Evolutionary conservation across 2,329 filamentous ascomycete species (phyloP).

Genomic region (Botrytis tulipae): DNA sequence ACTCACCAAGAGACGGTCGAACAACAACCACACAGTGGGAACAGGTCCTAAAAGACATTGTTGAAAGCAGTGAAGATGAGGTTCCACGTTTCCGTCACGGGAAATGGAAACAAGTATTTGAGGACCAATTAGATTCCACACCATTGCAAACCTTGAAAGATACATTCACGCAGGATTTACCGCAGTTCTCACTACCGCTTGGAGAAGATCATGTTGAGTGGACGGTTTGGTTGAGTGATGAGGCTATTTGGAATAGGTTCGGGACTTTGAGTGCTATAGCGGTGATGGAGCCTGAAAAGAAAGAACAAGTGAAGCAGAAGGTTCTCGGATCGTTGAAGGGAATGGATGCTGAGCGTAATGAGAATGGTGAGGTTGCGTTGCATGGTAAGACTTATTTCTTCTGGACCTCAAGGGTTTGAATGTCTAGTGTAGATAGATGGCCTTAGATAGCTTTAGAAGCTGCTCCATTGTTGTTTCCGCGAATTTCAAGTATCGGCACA

Average conservation of each 20-base stretch:
- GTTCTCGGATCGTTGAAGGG: constrained; percentile 55
- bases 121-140: constrained; percentile 53
- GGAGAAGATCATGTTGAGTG: constrained; percentile 56
- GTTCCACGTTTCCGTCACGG: constrained; percentile 64
- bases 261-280: constrained; percentile 68
- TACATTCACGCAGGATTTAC: constrained; percentile 42
- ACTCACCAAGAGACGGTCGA: constrained; percentile 56
- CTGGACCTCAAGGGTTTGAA: constrained; percentile 54
- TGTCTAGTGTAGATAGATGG: constrained; percentile 1
- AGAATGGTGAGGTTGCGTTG: constrained; percentile 59
- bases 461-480: neutral
- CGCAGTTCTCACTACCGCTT: constrained; percentile 59
- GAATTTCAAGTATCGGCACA: constrained; percentile 41
- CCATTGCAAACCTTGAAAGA: constrained; percentile 51
- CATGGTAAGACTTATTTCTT: constrained; percentile 63
- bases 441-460: constrained; percentile 3
- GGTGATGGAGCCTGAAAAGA: constrained; percentile 51
- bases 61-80: constrained; percentile 55
- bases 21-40: constrained; percentile 60
- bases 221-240: constrained; percentile 55
- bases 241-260: constrained; percentile 63
- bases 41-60: constrained; percentile 57
- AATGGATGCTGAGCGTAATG: constrained; percentile 56
- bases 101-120: constrained; percentile 64
- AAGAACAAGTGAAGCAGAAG: constrained; percentile 47